Evolutionary conservation across 768 basidiomycete species (phyloP).

Genomic region (Chalciporus pseudorubinellus): DNA sequence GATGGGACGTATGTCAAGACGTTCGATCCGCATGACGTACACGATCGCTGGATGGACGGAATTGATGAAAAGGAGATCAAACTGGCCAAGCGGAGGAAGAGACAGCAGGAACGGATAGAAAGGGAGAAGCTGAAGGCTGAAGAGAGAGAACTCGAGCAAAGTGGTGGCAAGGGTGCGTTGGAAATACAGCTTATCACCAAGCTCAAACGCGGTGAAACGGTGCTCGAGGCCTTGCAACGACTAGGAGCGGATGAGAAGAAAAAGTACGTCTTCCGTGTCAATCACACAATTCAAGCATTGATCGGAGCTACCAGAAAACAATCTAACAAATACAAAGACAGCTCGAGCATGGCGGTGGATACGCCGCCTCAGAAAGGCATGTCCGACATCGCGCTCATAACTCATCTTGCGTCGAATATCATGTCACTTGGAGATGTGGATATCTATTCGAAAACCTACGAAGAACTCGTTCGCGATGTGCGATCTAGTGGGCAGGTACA

Average conservation of each 20-base stretch:
- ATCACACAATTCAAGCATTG: not conserved
- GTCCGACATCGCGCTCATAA: conserved; percentile 72
- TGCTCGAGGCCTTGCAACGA: conserved; percentile 85
- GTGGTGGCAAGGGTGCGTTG: conserved; percentile 61
- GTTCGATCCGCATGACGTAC: conserved; percentile 85
- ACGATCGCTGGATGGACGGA: conserved; percentile 97
- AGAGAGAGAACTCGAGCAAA: conserved; percentile 67
- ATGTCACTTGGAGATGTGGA: conserved; percentile 86
- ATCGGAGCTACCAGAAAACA: conserved; percentile 21
- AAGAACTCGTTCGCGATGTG: conserved; percentile 76
- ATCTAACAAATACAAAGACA: conserved; percentile 33
- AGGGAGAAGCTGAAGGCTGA: conserved; percentile 67
- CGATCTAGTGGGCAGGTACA: conserved; percentile 70
- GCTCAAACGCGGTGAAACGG: conserved; percentile 88
- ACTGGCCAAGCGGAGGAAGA: conserved; percentile 72
- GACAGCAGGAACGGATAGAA: conserved; percentile 70
- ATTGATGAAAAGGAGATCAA: conserved; percentile 84
- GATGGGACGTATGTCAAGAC: conserved; percentile 87
- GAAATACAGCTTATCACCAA: conserved; percentile 67
- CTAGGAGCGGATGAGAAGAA: conserved; percentile 68
- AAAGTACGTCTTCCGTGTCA: conserved; percentile 20
- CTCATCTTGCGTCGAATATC: conserved; percentile 83
- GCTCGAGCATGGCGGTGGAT: conserved; percentile 50
- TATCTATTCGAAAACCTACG: conserved; percentile 83
- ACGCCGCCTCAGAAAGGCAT: conserved; percentile 35